Evolutionary conservation across 805 yeast genomes (phyloP).

Genomic region (Wickerhamiella brachini): DNA sequence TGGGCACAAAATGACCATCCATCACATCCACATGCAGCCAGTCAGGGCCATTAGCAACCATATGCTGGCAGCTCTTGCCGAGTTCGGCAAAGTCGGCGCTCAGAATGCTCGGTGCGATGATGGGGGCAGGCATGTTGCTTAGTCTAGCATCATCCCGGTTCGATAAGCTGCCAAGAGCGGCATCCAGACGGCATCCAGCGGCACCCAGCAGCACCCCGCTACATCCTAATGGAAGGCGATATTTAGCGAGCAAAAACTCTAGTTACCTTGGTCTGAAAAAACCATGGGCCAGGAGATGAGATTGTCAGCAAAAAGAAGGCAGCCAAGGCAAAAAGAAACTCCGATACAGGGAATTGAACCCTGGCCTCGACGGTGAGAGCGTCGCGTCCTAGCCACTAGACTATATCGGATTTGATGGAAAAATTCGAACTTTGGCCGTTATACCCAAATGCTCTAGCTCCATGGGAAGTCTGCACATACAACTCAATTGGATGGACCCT

Average conservation of each 20-base stretch:
- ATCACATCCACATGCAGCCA: conserved; percentile 97
- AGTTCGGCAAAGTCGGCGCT: conserved; percentile 81
- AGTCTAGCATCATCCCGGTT: no score
- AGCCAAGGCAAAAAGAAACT: conserved; percentile 4
- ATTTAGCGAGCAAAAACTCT: no score
- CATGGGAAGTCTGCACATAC: no score
- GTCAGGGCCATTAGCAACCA: conserved; percentile 72
- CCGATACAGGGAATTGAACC: conserved; percentile 21
- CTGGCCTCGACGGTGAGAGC: conserved; percentile 21
- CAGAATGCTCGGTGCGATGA: conserved; percentile 83
- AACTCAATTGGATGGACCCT: no score
- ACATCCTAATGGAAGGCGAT: no score
- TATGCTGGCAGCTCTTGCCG: conserved; percentile 74
- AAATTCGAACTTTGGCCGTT: background rate
- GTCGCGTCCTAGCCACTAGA: conserved; percentile 21
- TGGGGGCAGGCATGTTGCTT: background rate
- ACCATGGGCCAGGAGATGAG: no score
- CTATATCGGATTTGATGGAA: conserved; percentile 14
- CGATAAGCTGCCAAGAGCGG: no score
- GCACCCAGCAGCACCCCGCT: no score
- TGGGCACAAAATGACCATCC: conserved; percentile 99
- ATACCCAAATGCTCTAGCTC: background rate
- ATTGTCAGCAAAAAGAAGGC: background rate
- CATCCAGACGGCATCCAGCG: no score
- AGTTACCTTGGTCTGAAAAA: no score